Base-by-base conservation (phyloP, 2,329 filamentous ascomycete genomes). In the Clathrospora elynae region DNA sequence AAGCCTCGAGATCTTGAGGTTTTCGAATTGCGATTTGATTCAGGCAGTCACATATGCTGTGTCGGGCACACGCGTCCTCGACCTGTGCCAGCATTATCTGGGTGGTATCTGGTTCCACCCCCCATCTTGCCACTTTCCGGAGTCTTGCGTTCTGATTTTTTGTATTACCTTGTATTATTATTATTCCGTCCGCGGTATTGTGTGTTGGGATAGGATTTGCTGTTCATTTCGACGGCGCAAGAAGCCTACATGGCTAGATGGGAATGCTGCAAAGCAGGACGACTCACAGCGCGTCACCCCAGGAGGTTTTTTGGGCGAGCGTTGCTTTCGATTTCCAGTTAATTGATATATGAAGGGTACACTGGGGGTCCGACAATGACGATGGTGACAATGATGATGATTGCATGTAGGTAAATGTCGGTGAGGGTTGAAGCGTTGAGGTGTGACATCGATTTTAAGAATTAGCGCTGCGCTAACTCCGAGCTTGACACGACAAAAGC, bases 181-280 rank as follows among this genome's bases (percentile, higher is more conserved):
- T 25, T 35, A 7, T 39, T 6, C 13, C 30, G 32, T 37, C n/a
- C 16, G 19, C 29, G 28, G 19, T 40, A 37, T 12, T 34, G 26
- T 26, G 31, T 39, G 28, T 16, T 39, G 8, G 8, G 13, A 22
- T 14, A n/a, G n/a, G n/a, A 13, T 11, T 30, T 22, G 25, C 25
- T 11, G n/a, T 38, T 22, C 32, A 24, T 37, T 13, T 28, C 17
- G 35, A n/a, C 16, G 39, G 49, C 30, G 12, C 35, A 40, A 31
- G 28, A 17, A 39, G 34, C 25, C 46, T 26, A 14, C 11, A n/a
- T n/a, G 39, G 19, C 19, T 52, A 52, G 42, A 50, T 28, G 13
- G 35, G 38, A 23, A 24, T 18, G 46, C 35, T 46, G 35, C 35
- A 44, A 43, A 35, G 46, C 35, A 36, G 19, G 42, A 22, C 18